Percentiles rank a stretch among this genome's conserved stretches.
These are phyloP conservation scores for Allium sativum DNA, from an alignment of 106 monocot genomes.

Conservation along the genomic window DNA sequence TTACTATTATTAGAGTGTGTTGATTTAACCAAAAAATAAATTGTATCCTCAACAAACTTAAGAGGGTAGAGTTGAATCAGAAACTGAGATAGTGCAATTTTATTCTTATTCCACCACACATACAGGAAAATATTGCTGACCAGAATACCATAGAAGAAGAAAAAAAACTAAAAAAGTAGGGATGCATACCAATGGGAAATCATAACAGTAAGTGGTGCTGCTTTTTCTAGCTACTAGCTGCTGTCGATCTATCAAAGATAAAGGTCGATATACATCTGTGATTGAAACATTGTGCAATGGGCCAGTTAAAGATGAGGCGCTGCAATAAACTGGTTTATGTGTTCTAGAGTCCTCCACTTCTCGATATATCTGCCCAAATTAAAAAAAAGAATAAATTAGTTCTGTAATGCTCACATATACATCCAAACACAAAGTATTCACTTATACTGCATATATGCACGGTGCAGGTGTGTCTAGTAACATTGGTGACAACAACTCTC, in stretches of 20 bases:
- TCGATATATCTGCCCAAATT: constrained; percentile 54
- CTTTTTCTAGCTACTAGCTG: constrained; percentile 67
- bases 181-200: constrained; percentile 89
- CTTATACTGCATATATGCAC: constrained; percentile 53
- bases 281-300: constrained; percentile 65
- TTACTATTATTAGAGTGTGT: too few relatives aligned
- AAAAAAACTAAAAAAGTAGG: too few relatives aligned
- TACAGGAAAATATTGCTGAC: too few relatives aligned
- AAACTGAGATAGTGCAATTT: too few relatives aligned
- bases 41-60: too few relatives aligned
- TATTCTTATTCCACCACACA: too few relatives aligned
- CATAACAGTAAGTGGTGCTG: constrained; percentile 96
- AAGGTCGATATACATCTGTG: constrained; percentile 51
- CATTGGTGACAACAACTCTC: constrained; percentile 79
- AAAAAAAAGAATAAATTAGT: not conserved
- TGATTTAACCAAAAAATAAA: too few relatives aligned
- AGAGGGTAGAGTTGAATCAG: too few relatives aligned
- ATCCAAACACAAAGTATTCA: not conserved
- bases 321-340: constrained; percentile 69
- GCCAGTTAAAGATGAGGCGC: constrained; percentile 28
- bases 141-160: too few relatives aligned
- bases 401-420: not conserved
- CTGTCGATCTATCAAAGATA: constrained; percentile 52
- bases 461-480: constrained; percentile 82
- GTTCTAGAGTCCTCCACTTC: constrained; percentile 70